Base-by-base conservation (phyloP, 345 rosid genomes). In the Arabis hirsuta region DNA sequence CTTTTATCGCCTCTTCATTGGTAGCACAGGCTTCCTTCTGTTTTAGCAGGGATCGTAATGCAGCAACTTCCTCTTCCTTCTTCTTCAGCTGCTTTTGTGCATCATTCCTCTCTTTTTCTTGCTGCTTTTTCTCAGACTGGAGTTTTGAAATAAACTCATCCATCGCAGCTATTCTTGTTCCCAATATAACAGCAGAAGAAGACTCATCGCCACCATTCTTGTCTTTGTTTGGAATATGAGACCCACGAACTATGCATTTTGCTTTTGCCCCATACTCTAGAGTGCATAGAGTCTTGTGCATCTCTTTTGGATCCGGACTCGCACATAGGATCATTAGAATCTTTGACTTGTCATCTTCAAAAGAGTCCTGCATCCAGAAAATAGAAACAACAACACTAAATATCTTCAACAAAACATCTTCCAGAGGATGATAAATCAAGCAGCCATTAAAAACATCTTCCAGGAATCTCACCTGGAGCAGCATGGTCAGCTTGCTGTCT, bases 191-290 rank as follows among this genome's bases (percentile, higher is more conserved):
- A 47, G 85, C 83, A 34, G 90, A 84, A 10, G 90, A 73, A 55
- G 87, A 80, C 69, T 91, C 96, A 52, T 86, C 99, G 43, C 65
- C 72, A 9, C 85, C 86, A 60, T 58, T 55, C 77, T 84, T 91
- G 72, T 88, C 97, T 81, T 86, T 94, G 45, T 55, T 66, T 5
- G 86, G 92, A 2, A 85, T 90, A 67, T 87, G 96, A 57, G 93
- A 85, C 42, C 97, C 96, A 16, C 97, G 96, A 39, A 91, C 79
- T 39, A 95, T 95, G 62, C 99, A 95, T 72, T 95, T 95, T 5
- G 99, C 99, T 78, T 95, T 95, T 16, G 99, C 97, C 39, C 99
- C 99, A 72, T 95, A 95, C 72, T 95, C 99, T 24, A 95, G 84
- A 22, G 99, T 95, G 78, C 97, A 95, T 34, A 91, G 80, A n/a